Conservation (phyloP, 2,329 filamentous ascomycete species). For the Alternaria viburni region DNA sequence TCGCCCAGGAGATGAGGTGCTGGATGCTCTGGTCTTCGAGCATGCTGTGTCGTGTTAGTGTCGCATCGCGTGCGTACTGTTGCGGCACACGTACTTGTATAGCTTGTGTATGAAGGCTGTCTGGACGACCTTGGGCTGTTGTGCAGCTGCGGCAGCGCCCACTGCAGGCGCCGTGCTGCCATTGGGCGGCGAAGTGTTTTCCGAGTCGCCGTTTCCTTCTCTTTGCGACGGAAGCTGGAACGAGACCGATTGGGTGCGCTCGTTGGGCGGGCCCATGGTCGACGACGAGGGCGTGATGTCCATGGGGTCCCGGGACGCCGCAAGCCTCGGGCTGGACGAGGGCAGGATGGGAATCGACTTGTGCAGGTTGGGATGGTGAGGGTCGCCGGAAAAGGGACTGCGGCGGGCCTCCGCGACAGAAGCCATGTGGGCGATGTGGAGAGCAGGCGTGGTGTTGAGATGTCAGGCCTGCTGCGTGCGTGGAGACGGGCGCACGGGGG, state of each 20-base stretch:
- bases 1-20: slow-evolving; percentile 96
- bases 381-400: slow-evolving; percentile 54
- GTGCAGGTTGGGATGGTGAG: slow-evolving; percentile 52
- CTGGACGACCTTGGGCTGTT: slow-evolving; percentile 96
- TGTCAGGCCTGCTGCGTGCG: slow-evolving; percentile 3
- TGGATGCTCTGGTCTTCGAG: slow-evolving; percentile 91
- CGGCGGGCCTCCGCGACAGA: slow-evolving; percentile 53
- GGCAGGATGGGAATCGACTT: slow-evolving; percentile 61
- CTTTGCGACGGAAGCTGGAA: slow-evolving; percentile 19
- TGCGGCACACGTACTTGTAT: slow-evolving; percentile 75
- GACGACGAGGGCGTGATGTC: slow-evolving; percentile 54
- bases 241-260: slow-evolving; percentile 45
- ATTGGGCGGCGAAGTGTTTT: slow-evolving; percentile 35
- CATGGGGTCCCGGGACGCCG: slow-evolving; percentile 60
- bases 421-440: slow-evolving; percentile 46
- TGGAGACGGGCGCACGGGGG: neutral
- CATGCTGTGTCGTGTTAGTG: slow-evolving; percentile 71
- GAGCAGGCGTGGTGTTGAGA: slow-evolving; percentile 16
- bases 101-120: slow-evolving; percentile 99
- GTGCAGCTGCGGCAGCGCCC: slow-evolving; percentile 73
- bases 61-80: slow-evolving; percentile 6
- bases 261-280: slow-evolving; percentile 58
- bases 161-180: slow-evolving; percentile 54
- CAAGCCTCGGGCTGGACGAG: slow-evolving; percentile 53
- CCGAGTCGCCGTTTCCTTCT: slow-evolving; percentile 35